A percentile compares a stretch with the other conserved stretches of the same genome.
These are phyloP conservation scores for Mikania micrantha DNA, from an alignment of 129 eudicot species.

Conservation along the genomic window DNA sequence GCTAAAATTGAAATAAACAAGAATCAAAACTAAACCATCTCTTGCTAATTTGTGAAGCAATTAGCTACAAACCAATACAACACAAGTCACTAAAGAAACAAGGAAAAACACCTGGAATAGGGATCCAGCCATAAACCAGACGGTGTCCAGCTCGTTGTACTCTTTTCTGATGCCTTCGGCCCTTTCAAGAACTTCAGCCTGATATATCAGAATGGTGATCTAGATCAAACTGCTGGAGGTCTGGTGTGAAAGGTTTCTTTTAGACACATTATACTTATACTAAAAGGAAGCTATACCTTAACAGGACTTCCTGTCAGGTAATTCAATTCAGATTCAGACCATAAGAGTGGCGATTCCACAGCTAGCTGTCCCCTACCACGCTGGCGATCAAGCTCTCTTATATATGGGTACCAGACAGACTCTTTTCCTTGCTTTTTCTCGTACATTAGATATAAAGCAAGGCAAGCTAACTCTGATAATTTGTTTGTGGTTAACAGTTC, in stretches of 20 bases:
- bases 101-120: constrained; percentile 65
- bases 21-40: background rate
- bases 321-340: constrained; percentile 64
- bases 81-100: constrained; percentile 8
- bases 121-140: constrained; percentile 99
- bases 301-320: constrained; percentile 84
- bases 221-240: background rate
- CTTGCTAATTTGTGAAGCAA: background rate
- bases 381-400: constrained; percentile 95
- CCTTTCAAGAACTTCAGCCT: constrained; percentile 84
- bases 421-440: constrained; percentile 96
- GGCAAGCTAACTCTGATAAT: constrained; percentile 89
- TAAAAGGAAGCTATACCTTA: constrained; percentile 28
- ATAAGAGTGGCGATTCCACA: constrained; percentile 84
- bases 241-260: background rate
- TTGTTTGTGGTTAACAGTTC: constrained; percentile 91
- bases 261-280: background rate
- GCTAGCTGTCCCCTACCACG: constrained; percentile 95
- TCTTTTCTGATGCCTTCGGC: constrained; percentile 95
- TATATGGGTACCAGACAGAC: constrained; percentile 92
- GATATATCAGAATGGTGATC: background rate
- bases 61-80: background rate
- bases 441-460: constrained; percentile 91
- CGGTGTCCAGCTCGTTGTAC: constrained; percentile 96
- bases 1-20: background rate